A percentile compares a stretch with the other conserved stretches of the same genome.
Evolutionary conservation across 78 protist species (phyloP).

Genomic region (Dictyostelium capitatum): DNA sequence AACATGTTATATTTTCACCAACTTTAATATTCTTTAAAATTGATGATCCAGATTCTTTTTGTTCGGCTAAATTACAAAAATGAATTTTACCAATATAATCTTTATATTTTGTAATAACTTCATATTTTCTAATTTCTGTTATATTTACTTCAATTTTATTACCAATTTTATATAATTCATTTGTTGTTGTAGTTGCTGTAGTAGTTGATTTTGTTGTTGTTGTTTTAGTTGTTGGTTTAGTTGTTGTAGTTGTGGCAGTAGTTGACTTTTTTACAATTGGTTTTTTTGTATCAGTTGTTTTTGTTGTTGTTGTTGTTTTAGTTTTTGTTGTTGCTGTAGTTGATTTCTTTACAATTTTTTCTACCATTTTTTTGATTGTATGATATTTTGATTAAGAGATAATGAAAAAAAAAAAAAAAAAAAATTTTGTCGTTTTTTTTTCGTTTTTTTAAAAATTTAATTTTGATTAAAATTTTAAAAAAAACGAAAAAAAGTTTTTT

Average conservation of each 20-base stretch:
- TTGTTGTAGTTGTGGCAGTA: not conserved
- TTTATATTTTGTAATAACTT: not conserved
- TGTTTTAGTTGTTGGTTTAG: not conserved
- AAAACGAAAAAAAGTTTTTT: no score
- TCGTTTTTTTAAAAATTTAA: no score
- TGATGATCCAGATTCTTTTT: not conserved
- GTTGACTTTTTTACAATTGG: not conserved
- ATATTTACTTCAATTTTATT: not conserved
- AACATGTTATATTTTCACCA: not conserved
- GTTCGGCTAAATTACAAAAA: not conserved
- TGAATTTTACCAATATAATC: constrained; percentile 6
- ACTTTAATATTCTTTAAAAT: not conserved
- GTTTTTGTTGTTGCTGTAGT: not conserved
- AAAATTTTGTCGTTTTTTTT: not conserved
- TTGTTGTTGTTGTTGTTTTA: not conserved
- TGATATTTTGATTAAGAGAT: no score
- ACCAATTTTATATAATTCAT: constrained; percentile 12
- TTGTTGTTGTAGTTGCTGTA: not conserved
- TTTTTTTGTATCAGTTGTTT: not conserved
- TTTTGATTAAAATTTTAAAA: no score
- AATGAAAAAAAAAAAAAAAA: no score
- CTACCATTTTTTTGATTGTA: not conserved
- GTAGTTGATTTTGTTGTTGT: not conserved
- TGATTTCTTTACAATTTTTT: not conserved
- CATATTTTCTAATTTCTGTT: not conserved